Percentiles rank a stretch among this genome's conserved stretches.
Evolutionary conservation across 305 asterid species (phyloP).

Genomic region (Solanum hybrid): DNA sequence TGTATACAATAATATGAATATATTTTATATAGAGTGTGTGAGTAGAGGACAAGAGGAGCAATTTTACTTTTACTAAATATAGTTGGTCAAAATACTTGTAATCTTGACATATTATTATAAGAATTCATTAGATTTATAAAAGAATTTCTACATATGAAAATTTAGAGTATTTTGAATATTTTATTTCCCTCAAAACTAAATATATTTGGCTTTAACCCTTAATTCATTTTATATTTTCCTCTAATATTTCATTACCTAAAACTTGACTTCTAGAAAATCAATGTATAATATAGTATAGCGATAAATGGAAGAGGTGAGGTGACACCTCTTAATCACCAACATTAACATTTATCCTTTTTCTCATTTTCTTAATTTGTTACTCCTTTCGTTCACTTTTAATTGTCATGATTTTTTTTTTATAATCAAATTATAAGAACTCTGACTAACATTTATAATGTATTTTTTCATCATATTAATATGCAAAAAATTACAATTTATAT

Average conservation of each 20-base stretch:
- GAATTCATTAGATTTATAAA: too few relatives aligned
- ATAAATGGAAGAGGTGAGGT: neutral
- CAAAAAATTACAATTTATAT: too few relatives aligned
- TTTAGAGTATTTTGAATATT: too few relatives aligned
- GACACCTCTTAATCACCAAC: neutral
- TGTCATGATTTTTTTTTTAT: neutral
- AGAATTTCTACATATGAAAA: too few relatives aligned
- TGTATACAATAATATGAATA: neutral
- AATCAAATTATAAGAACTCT: too few relatives aligned
- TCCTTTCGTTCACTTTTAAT: neutral
- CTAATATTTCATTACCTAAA: neutral
- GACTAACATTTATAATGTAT: too few relatives aligned
- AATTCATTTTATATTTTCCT: neutral
- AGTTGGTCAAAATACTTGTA: neutral
- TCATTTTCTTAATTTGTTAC: too few relatives aligned
- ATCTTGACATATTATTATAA: neutral
- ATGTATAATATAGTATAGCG: neutral
- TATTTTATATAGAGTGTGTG: neutral
- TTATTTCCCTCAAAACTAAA: neutral
- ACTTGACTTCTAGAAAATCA: neutral
- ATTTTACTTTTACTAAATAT: neutral
- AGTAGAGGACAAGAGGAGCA: neutral
- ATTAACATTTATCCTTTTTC: neutral
- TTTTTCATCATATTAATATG: too few relatives aligned
- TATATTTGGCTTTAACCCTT: neutral